A percentile compares a stretch with the other conserved stretches of the same genome.
Evolutionary conservation across 352 stramenopile genomes (phyloP).

Genomic region (Plasmopara viticola): DNA sequence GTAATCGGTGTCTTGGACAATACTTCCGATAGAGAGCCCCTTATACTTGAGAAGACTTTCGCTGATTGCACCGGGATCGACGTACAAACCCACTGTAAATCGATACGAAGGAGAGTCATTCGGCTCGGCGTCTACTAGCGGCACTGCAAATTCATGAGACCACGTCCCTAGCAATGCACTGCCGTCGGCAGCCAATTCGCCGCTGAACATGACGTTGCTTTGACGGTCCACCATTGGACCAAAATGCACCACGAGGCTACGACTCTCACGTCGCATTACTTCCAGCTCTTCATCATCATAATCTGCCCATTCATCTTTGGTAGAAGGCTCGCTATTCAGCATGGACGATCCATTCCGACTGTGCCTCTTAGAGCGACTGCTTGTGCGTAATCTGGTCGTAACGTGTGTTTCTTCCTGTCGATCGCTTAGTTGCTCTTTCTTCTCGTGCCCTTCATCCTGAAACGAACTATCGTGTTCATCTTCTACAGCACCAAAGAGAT

Average conservation of each 20-base stretch:
- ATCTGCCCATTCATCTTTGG: conserved; percentile 54
- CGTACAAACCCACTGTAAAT: conserved; percentile 62
- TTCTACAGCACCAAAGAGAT: conserved; percentile 25
- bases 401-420: conserved; percentile 1
- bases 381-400: conserved; percentile 15
- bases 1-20: conserved; percentile 72
- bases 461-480: conserved; percentile 1
- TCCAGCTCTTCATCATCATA: conserved; percentile 62
- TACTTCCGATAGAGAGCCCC: conserved; percentile 66
- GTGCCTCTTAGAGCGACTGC: conserved; percentile 10
- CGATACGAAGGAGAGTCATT: conserved; percentile 31
- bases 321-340: conserved; percentile 27
- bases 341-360: conserved; percentile 6
- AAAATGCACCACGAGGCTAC: conserved; percentile 54
- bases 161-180: conserved; percentile 61
- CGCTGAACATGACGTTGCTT: conserved; percentile 52
- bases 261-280: conserved; percentile 53
- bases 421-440: conserved; percentile 6
- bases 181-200: conserved; percentile 48
- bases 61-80: conserved; percentile 49
- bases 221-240: conserved; percentile 60
- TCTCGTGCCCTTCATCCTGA: conserved; percentile 6
- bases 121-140: conserved; percentile 30
- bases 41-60: conserved; percentile 79
- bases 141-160: conserved; percentile 51